Evolutionary conservation across 2,329 filamentous ascomycete genomes (phyloP), one percentile per base, ranked within the genome.

Genomic region (Colletotrichum cordylinicola): DNA sequence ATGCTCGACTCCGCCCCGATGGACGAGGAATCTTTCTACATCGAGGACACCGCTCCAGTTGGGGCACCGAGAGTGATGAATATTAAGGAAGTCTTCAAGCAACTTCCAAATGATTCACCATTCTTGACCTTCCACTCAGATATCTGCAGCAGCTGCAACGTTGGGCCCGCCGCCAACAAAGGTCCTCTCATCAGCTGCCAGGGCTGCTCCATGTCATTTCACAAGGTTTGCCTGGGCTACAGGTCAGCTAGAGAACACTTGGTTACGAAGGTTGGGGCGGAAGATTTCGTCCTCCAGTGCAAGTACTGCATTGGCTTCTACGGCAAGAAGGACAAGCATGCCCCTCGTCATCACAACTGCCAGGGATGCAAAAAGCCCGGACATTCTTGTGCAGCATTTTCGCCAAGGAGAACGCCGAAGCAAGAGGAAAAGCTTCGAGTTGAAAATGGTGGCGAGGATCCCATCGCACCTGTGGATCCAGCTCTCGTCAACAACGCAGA

Each of bases 211-310:
- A 88, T 93, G 64, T 90, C 94, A 0, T 98, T 95, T 79, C 97
- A 99, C 84, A 95, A 94, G 83, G 86, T 86, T 55, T 99, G 97
- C 81, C 88, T 99, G 33, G 96, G 96, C 2, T 88, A 89, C 65
- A 91, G 97, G 66, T 91, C 90, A 67, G 87, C 83, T 15, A 91
- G 97, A 76, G 95, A 98, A n/a, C 97, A 98, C 82, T 86, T 97
- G 43, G 95, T 95, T 12, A 98, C 96, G 29, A 99, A 98, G 83
- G 85, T 98, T 68, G 93, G 88, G 3, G 88, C 93, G 1, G 92
- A 93, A 3, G 85, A 93, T 48, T 98, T 98, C 79, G 93, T 99
- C 18, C 86, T 99, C 52, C 97, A 99, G 82, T 99, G 97, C 85
- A 93, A 93, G 78, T 94, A 93, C 72, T 99, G 97, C 82, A 90